Percentiles rank a stretch among this genome's conserved stretches.
Conservation (phyloP, 768 basidiomycete species). For the Kwoniella mangroviensis region DNA sequence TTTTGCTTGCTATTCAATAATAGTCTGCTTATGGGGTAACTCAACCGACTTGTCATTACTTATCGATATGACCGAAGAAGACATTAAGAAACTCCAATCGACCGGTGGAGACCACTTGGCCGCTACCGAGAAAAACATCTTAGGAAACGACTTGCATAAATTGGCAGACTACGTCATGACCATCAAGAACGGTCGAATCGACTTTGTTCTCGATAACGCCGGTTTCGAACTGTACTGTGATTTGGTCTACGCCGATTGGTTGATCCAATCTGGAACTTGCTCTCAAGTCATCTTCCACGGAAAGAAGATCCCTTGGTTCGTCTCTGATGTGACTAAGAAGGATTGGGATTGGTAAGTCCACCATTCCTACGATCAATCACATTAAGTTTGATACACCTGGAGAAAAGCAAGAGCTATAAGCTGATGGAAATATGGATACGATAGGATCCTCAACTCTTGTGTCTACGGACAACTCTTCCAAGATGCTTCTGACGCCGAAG, state of each 20-base stretch:
- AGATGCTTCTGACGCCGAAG: constrained; percentile 75
- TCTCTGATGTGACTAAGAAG: constrained; percentile 78
- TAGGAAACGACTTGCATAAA: constrained; percentile 77
- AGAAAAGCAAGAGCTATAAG: too few relatives aligned
- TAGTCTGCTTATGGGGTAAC: constrained; percentile 93
- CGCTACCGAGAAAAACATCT: constrained; percentile 93
- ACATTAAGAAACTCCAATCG: constrained; percentile 93
- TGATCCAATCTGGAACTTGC: constrained; percentile 86
- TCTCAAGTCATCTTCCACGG: constrained; percentile 89
- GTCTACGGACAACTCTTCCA: constrained; percentile 81
- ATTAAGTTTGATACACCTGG: too few relatives aligned
- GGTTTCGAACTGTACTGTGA: constrained; percentile 79
- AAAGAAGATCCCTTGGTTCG: constrained; percentile 94
- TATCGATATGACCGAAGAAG: constrained; percentile 97
- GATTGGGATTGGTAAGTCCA: constrained; percentile 93
- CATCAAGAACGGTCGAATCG: constrained; percentile 70
- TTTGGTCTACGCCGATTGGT: constrained; percentile 74
- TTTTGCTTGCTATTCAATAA: constrained; percentile 43
- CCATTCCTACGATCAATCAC: constrained; percentile 60
- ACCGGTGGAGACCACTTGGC: constrained; percentile 95
- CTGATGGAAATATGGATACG: too few relatives aligned
- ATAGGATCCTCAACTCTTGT: constrained; percentile 52
- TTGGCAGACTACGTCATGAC: constrained; percentile 65
- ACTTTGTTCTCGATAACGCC: constrained; percentile 65
- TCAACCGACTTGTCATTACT: constrained; percentile 92